These are phyloP conservation scores for Aspergillus puulaauensis DNA, from an alignment of 2,329 filamentous ascomycete genomes.

Conservation along the genomic window DNA sequence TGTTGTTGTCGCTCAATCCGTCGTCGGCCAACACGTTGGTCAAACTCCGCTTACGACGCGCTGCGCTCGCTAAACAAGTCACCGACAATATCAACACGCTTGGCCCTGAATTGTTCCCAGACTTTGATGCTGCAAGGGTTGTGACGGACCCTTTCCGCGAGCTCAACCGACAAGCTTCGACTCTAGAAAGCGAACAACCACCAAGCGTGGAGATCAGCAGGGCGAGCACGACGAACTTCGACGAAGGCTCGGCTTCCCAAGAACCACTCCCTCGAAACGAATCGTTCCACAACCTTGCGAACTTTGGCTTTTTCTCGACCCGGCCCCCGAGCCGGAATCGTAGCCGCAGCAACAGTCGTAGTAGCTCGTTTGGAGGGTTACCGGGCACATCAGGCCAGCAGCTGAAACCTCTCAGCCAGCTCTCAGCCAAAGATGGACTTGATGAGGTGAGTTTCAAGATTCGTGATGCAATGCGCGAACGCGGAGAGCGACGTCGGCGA, in stretches of 20 bases:
- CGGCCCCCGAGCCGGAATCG: conserved; percentile 52
- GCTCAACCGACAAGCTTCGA: conserved; percentile 17
- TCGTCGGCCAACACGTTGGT: conserved; percentile 80
- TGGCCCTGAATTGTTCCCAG: conserved; percentile 94
- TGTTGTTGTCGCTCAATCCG: conserved; percentile 81
- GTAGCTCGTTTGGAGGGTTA: conserved; percentile 14
- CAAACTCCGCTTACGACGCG: conserved; percentile 70
- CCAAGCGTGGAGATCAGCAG: conserved; percentile 24
- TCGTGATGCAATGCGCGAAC: conserved; percentile 21
- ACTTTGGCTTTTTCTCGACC: conserved; percentile 86
- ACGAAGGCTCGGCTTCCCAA: conserved; percentile 25
- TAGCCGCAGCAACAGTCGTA: conserved; percentile 16
- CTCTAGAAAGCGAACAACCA: conserved; percentile 15
- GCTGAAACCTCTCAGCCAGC: conserved; percentile 17
- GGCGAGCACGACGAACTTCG: conserved; percentile 21
- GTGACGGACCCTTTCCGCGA: conserved; percentile 54
- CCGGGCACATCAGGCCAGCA: conserved; percentile 11
- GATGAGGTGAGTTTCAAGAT: conserved; percentile 19
- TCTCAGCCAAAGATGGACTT: conserved; percentile 16
- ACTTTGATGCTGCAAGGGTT: conserved; percentile 79
- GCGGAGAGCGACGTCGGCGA: conserved; percentile 16
- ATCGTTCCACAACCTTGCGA: conserved; percentile 86
- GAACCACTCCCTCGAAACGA: conserved; percentile 78
- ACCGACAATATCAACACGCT: conserved; percentile 93
- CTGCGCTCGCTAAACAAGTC: conserved; percentile 74